A percentile compares a stretch with the other conserved stretches of the same genome.
These are phyloP conservation scores for Yamadazyma insecticola DNA, from an alignment of 805 yeast genomes.

Conservation along the genomic window DNA sequence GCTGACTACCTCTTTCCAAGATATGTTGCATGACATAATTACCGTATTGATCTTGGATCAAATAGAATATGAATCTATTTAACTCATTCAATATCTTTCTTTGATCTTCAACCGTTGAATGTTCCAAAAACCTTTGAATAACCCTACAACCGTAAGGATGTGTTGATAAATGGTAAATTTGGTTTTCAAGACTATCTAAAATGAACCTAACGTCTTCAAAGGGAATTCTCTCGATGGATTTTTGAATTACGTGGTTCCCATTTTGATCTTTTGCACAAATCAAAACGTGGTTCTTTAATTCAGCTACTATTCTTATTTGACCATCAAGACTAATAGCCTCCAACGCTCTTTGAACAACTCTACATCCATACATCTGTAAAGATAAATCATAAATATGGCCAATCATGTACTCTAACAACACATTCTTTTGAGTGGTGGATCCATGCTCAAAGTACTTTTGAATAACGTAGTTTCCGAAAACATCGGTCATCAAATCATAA, in stretches of 20 bases:
- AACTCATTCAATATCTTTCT: conserved; percentile 64
- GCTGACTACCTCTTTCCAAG: conserved; percentile 70
- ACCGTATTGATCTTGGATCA: conserved; percentile 95
- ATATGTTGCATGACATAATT: conserved; percentile 97
- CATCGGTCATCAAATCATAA: conserved; percentile 86
- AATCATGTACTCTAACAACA: conserved; percentile 65
- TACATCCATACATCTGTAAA: conserved; percentile 95
- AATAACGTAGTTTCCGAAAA: conserved; percentile 94
- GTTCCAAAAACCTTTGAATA: conserved; percentile 86
- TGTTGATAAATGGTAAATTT: conserved; percentile 80
- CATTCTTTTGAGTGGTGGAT: conserved; percentile 58
- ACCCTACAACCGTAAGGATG: conserved; percentile 99
- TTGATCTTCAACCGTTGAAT: conserved; percentile 63
- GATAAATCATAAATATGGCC: conserved; percentile 74
- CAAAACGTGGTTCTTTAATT: conserved; percentile 63
- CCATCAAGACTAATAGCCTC: conserved; percentile 64
- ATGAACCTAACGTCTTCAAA: conserved; percentile 66
- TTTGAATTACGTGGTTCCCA: conserved; percentile 97
- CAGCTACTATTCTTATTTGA: conserved; percentile 64
- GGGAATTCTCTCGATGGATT: conserved; percentile 84
- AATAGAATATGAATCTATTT: conserved; percentile 62
- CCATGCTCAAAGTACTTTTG: conserved; percentile 92
- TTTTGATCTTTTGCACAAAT: conserved; percentile 77
- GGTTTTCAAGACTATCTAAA: conserved; percentile 62
- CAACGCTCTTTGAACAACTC: conserved; percentile 92